Conservation (phyloP, 192 early-diverging fungal species). For the Funneliformis mosseae region DNA sequence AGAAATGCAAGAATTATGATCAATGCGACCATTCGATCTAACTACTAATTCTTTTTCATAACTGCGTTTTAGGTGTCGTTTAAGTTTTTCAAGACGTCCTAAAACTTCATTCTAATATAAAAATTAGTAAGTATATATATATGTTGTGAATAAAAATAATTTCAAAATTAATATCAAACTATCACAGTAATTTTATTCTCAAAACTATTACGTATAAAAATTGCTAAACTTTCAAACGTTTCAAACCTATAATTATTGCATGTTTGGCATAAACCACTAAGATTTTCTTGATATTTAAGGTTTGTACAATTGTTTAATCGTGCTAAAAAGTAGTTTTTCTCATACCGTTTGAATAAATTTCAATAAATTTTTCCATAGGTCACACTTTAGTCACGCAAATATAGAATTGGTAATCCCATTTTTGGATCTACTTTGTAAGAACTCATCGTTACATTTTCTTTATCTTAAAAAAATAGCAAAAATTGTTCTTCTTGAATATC, state of each 20-base stretch:
- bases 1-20: constrained; percentile 4
- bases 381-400: background rate
- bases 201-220: background rate
- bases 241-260: constrained; percentile 1
- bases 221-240: background rate
- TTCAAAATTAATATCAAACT: background rate
- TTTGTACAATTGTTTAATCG: background rate
- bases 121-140: background rate
- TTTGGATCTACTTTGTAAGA: background rate
- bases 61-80: background rate
- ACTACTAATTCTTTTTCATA: background rate
- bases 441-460: background rate
- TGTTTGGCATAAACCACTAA: background rate
- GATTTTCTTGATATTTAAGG: background rate
- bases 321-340: constrained; percentile 13
- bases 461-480: background rate
- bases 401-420: background rate
- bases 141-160: background rate
- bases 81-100: background rate
- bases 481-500: background rate
- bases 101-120: background rate
- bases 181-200: background rate
- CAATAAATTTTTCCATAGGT: background rate
- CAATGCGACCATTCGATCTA: background rate
- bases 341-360: background rate